Base-by-base conservation (phyloP, 2,329 filamentous ascomycete genomes). In the Arthrobotrys megalospora region DNA sequence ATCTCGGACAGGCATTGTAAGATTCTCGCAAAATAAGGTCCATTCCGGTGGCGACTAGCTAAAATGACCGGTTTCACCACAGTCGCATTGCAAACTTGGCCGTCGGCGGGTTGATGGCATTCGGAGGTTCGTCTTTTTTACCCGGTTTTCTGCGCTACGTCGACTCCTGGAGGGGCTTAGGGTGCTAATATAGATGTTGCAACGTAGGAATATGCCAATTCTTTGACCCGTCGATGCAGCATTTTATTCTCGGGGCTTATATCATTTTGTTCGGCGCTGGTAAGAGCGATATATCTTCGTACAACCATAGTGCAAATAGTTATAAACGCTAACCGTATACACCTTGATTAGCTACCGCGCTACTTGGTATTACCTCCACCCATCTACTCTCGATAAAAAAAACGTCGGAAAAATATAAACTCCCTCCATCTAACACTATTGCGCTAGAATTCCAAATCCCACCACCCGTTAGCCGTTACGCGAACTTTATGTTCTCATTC, bases 401-500 rank as follows among this genome's bases (percentile, higher is more conserved):
- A 28, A 28, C 5, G 24, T 28, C 24, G 24, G 24, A 28, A 28
- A 28, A 28, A 28, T 2, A 28, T 2, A 28, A 28, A 28, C 2
- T 28, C 28, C 19, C 34, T n/a, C n/a, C 1, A 5, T 21, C 52
- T 62, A 58, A 70, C 50, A 3, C 16, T 76, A 65, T 41, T 28
- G 14, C 50, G 71, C 7, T 82, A 88, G 96, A 99, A 86, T 97
- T 98, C 87, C 92, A 97, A 85, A 95, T 97, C 82, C 95, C 96
- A 63, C 93, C 94, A 76, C 94, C 97, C 84, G 88, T 97, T 68
- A 92, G 94, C 75, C 91, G 93, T 86, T 97, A 98, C 87, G 95
- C 94, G 68, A 97, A 93, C 10, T 99, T 99, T 88, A 91, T 98
- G 85, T 98, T 98, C 88, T 97, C 93, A 73, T 98, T 99, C 88